A percentile compares a stretch with the other conserved stretches of the same genome.
Evolutionary conservation across 768 basidiomycete genomes (phyloP).

Genomic region (Hygrophorus russula): DNA sequence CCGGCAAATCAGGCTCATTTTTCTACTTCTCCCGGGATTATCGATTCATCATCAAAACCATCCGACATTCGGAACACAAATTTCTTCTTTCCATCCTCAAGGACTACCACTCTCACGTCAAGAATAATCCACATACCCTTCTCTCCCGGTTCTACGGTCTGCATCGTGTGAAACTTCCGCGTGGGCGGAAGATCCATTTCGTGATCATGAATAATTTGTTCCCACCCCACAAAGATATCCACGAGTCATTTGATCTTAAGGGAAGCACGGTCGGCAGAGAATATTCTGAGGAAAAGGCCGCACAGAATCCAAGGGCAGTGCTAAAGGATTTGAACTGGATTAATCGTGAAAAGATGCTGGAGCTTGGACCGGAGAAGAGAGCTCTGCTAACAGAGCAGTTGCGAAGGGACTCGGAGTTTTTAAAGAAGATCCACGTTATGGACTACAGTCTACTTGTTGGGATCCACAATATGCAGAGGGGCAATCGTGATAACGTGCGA

Average conservation of each 20-base stretch:
- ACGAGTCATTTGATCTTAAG: conserved; percentile 97
- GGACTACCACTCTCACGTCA: conserved; percentile 77
- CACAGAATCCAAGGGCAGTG: conserved; percentile 75
- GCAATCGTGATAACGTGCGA: conserved; percentile 86
- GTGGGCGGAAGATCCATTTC: conserved; percentile 93
- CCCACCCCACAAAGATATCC: conserved; percentile 92
- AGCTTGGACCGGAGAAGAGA: conserved; percentile 93
- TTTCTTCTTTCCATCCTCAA: conserved; percentile 80
- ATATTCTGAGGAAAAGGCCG: conserved; percentile 77
- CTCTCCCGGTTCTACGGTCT: conserved; percentile 93
- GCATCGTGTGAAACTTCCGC: conserved; percentile 93
- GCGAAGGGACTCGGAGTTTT: conserved; percentile 73
- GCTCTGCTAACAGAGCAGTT: conserved; percentile 88
- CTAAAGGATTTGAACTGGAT: conserved; percentile 98
- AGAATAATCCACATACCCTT: conserved; percentile 85
- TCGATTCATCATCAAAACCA: conserved; percentile 99
- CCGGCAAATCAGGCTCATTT: conserved; percentile 97
- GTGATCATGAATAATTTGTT: conserved; percentile 99
- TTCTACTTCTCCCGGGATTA: conserved; percentile 99
- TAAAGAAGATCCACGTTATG: conserved; percentile 83
- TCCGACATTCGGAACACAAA: conserved; percentile 88
- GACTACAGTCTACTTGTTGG: conserved; percentile 94
- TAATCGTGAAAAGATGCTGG: conserved; percentile 59
- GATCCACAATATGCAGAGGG: conserved; percentile 83
- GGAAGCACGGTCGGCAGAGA: conserved; percentile 85